Evolutionary conservation across 768 basidiomycete genomes (phyloP).

Genomic region (Xerocomus spinulosus): DNA sequence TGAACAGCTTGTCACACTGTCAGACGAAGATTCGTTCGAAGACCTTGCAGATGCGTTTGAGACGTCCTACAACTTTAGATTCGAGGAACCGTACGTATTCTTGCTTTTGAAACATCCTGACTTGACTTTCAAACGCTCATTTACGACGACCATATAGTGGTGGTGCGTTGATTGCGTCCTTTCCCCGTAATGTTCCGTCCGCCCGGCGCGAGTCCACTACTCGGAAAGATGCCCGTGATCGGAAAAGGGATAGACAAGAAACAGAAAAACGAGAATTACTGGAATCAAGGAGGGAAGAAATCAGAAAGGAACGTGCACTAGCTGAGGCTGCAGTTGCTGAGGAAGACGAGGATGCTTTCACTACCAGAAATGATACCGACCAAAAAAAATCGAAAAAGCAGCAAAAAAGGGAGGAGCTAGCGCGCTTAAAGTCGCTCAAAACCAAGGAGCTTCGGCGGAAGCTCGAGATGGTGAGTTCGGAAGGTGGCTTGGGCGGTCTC

Average conservation of each 20-base stretch:
- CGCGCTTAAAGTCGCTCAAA: constrained; percentile 78
- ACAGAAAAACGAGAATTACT: constrained; percentile 61
- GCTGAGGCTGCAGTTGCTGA: constrained; percentile 67
- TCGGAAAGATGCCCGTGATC: constrained; percentile 81
- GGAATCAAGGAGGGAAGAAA: constrained; percentile 72
- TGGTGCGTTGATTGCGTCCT: constrained; percentile 59
- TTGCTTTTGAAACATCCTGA: background rate
- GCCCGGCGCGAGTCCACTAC: constrained; percentile 72
- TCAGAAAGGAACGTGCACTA: constrained; percentile 62
- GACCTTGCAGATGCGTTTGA: constrained; percentile 91
- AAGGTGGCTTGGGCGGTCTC: constrained; percentile 53
- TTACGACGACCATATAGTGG: constrained; percentile 40
- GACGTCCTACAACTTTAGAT: constrained; percentile 95
- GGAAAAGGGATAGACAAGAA: constrained; percentile 73
- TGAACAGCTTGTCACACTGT: constrained; percentile 32
- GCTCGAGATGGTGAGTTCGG: constrained; percentile 65
- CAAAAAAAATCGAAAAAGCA: constrained; percentile 23
- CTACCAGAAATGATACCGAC: constrained; percentile 49
- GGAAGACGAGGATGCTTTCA: constrained; percentile 36
- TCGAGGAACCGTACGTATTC: constrained; percentile 83
- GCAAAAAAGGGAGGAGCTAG: constrained; percentile 64
- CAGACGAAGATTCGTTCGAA: constrained; percentile 77
- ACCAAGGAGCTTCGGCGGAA: constrained; percentile 75
- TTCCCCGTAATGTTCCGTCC: constrained; percentile 69
- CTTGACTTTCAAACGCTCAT: background rate